Percentiles rank a stretch among this genome's conserved stretches.
These are phyloP conservation scores for Cyberlindnera americana DNA, from an alignment of 805 yeast genomes.

Conservation along the genomic window DNA sequence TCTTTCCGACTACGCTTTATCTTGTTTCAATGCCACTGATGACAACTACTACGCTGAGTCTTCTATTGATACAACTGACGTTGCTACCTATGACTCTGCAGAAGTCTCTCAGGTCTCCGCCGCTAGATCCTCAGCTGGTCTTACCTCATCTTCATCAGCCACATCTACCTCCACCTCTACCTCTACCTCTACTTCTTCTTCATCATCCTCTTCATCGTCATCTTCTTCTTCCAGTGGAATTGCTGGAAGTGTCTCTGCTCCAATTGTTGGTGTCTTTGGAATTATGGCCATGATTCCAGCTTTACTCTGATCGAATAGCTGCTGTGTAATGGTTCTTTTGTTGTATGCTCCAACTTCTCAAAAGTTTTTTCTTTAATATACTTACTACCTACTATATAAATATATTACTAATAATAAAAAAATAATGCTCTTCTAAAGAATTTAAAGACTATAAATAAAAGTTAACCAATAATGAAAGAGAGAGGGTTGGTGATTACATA, in stretches of 20 bases:
- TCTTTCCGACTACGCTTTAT: conserved; percentile 30
- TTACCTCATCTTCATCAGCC: conserved; percentile 13
- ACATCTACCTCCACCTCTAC: conserved; percentile 7
- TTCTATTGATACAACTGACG: conserved; percentile 23
- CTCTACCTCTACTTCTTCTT: neutral
- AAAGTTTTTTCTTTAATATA: too few relatives aligned
- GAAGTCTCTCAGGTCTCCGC: conserved; percentile 14
- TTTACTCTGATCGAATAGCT: conserved; percentile 20
- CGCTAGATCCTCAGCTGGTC: conserved; percentile 21
- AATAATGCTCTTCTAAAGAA: too few relatives aligned
- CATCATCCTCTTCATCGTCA: neutral
- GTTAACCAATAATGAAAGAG: too few relatives aligned
- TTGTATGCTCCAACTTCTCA: too few relatives aligned
- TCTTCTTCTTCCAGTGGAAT: conserved; percentile 7
- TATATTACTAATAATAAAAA: too few relatives aligned
- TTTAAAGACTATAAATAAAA: too few relatives aligned
- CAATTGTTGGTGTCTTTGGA: conserved; percentile 19
- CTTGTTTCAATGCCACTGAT: conserved; percentile 42
- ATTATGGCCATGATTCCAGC: conserved; percentile 13
- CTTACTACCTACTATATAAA: too few relatives aligned
- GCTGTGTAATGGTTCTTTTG: too few relatives aligned
- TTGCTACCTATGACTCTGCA: conserved; percentile 25
- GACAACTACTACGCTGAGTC: conserved; percentile 35
- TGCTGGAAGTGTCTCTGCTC: conserved; percentile 18
- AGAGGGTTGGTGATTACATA: too few relatives aligned